A percentile compares a stretch with the other conserved stretches of the same genome.
Evolutionary conservation across 441 rosid species (phyloP).

Genomic region (Croton laevigatus): DNA sequence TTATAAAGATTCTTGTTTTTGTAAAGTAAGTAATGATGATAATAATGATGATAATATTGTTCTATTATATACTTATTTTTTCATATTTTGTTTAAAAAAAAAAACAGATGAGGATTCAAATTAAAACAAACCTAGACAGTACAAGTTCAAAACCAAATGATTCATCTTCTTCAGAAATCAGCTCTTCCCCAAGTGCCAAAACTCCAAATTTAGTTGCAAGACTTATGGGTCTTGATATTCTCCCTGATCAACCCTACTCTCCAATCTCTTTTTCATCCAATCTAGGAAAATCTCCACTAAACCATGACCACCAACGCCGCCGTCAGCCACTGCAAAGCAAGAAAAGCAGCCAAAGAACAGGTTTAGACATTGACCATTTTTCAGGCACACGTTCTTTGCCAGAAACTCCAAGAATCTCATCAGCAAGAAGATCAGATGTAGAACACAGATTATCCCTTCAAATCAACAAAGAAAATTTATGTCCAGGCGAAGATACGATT

Average conservation of each 20-base stretch:
- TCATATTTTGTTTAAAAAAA: not conserved
- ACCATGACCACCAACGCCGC: slow-evolving; percentile 18
- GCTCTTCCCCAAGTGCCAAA: slow-evolving; percentile 65
- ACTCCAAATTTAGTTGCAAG: slow-evolving; percentile 88
- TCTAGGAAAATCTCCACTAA: slow-evolving; percentile 30
- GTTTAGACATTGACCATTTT: slow-evolving; percentile 33
- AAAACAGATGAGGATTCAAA: slow-evolving; percentile 64
- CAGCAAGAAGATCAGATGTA: slow-evolving; percentile 66
- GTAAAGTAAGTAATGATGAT: slow-evolving; percentile 28
- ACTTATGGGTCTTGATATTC: slow-evolving; percentile 93
- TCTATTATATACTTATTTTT: not conserved
- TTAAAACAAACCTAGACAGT: slow-evolving; percentile 45
- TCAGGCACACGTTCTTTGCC: slow-evolving; percentile 67
- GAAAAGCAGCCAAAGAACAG: slow-evolving; percentile 25
- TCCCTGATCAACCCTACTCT: slow-evolving; percentile 47
- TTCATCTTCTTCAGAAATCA: slow-evolving; percentile 50
- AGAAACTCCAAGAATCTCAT: slow-evolving; percentile 75
- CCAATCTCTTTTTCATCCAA: slow-evolving; percentile 42
- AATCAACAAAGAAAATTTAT: slow-evolving; percentile 59
- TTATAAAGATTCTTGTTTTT: slow-evolving; percentile 23
- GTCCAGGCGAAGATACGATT: slow-evolving; percentile 38
- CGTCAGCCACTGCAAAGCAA: slow-evolving; percentile 26
- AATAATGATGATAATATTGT: slow-evolving; percentile 17
- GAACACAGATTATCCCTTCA: slow-evolving; percentile 81
- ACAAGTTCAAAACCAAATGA: slow-evolving; percentile 33